Evolutionary conservation across 805 yeast species (phyloP), one percentile per base, ranked within the genome.

Genomic region (Brettanomyces nanus): DNA sequence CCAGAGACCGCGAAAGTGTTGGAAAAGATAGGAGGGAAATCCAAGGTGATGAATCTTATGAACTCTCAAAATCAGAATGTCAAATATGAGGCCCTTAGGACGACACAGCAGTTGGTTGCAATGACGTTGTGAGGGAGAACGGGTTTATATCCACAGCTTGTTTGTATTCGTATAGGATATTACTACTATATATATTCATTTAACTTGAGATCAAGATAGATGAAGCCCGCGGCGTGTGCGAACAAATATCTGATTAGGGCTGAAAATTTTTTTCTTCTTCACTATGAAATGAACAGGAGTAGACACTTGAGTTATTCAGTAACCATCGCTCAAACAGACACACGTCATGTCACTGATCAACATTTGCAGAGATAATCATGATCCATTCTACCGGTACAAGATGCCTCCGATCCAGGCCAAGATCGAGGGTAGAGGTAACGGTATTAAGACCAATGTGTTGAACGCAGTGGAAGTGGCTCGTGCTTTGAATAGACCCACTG

Each of bases 341-440:
- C n/a, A n/a, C n/a, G n/a, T n/a, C n/a, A 86, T 86, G 95, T 83
- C 95, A 39, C 69, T 78, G 51, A 81, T 90, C 58, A 90, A 92
- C 65, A 90, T 92, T 54, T 81, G 95, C 64, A 87, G 98, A 71
- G 96, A 87, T 58, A 92, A 90, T 71, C 79, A 83, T 56, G 98
- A 92, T 69, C 97, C 97, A 32, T 92, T 92, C 64, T 92, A 92
- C 78, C 95, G 98, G 71, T 92, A 92, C 67, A 92, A 92, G 71
- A 92, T 92, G 98, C 98, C 98, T 59, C 83, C 94, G 31, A 81
- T 92, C 65, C 94, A 85, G 67, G 85, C 96, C 51, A 92, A 92
- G 73, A 85, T 85, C 48, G 97, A 92, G 69, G 98, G 98, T 63
- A 77, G 95, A 61, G 98, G 98, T 69, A 92, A 92, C 68, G 98